These are phyloP conservation scores for Prunus salicina DNA, from an alignment of 306 rosid species.

Conservation along the genomic window DNA sequence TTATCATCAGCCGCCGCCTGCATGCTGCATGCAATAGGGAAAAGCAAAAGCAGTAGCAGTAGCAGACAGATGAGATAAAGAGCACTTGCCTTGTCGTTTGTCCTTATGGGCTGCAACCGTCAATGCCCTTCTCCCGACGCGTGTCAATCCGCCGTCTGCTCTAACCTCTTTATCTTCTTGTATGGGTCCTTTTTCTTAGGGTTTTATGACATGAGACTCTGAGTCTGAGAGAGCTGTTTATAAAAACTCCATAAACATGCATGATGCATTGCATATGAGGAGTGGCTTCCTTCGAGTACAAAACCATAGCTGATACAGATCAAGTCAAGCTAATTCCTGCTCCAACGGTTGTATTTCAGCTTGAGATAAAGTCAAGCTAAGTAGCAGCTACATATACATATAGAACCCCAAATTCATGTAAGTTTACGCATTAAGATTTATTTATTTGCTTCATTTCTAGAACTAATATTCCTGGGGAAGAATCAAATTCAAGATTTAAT, in stretches of 20 bases:
- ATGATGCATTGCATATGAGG: too few relatives aligned
- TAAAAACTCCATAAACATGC: not conserved
- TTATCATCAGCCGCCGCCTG: slow-evolving; percentile 4
- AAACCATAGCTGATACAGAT: not conserved
- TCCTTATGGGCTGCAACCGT: slow-evolving; percentile 12
- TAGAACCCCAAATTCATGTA: slow-evolving; percentile 8
- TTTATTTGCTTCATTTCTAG: not conserved
- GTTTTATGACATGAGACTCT: not conserved
- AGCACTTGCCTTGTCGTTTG: not conserved
- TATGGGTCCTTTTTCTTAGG: not conserved
- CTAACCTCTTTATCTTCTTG: not conserved
- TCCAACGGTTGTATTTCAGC: not conserved
- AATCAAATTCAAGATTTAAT: not conserved
- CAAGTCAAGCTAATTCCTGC: not conserved
- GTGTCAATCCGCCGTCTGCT: slow-evolving; percentile 10
- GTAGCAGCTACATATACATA: not conserved
- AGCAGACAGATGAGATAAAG: not conserved
- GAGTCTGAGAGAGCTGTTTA: not conserved
- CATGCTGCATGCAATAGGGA: slow-evolving; percentile 10
- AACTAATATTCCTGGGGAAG: not conserved
- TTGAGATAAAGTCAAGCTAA: not conserved
- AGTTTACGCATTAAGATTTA: not conserved
- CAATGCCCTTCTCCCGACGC: slow-evolving; percentile 25
- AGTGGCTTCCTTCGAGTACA: not conserved
- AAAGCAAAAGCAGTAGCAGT: too few relatives aligned